Evolutionary conservation across 768 basidiomycete species (phyloP).

Genomic region (Xerocomus potaroensis): DNA sequence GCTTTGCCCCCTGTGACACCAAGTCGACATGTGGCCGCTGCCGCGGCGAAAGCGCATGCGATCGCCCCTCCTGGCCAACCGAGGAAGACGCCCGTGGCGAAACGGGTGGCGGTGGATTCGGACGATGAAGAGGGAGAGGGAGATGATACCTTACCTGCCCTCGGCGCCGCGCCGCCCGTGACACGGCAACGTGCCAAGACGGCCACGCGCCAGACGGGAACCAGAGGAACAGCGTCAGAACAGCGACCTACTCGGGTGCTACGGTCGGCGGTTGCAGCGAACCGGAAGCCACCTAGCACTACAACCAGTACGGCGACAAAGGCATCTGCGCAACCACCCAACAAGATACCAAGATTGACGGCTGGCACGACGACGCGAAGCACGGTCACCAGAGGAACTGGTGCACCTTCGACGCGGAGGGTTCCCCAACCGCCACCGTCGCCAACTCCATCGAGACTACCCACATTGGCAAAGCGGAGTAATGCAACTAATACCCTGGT

Average conservation of each 20-base stretch:
- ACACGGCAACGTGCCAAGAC: constrained; percentile 34
- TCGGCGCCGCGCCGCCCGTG: constrained; percentile 46
- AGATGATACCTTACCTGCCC: constrained; percentile 60
- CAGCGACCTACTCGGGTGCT: constrained; percentile 72
- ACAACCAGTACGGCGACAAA: constrained; percentile 33
- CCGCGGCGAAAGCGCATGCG: constrained; percentile 63
- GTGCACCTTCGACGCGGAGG: constrained; percentile 32
- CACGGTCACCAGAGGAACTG: constrained; percentile 35
- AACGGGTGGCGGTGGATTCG: constrained; percentile 63
- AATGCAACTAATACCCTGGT: constrained; percentile 42
- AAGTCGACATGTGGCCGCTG: constrained; percentile 66
- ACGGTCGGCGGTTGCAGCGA: constrained; percentile 57
- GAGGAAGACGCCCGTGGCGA: constrained; percentile 80
- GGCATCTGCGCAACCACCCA: constrained; percentile 47
- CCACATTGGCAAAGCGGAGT: constrained; percentile 63
- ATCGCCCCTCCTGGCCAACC: constrained; percentile 81
- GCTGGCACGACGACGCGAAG: constrained; percentile 48
- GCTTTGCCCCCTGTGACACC: constrained; percentile 75
- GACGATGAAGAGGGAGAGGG: constrained; percentile 60
- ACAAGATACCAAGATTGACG: constrained; percentile 67
- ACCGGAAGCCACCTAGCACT: constrained; percentile 47
- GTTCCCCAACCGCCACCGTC: constrained; percentile 50
- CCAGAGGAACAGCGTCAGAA: constrained; percentile 60
- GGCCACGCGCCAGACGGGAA: constrained; percentile 35
- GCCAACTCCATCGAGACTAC: constrained; percentile 72